These are phyloP conservation scores for Colletotrichum incanum DNA, from an alignment of 2,329 filamentous ascomycete species.

Conservation along the genomic window DNA sequence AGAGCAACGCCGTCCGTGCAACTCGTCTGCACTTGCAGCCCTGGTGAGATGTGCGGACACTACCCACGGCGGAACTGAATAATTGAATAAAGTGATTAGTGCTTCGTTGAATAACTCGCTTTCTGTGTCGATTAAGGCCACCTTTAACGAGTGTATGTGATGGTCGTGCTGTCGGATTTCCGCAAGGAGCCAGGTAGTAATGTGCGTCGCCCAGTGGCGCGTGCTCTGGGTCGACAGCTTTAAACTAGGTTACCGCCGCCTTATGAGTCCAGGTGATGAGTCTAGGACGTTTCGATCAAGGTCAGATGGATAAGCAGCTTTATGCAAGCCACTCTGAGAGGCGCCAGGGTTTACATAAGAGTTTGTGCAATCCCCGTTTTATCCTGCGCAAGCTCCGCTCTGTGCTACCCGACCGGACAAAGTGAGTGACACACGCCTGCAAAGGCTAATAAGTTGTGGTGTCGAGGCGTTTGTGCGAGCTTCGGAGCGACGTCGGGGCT, in stretches of 20 bases:
- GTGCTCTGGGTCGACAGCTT: conserved; percentile 7
- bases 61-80: neutral
- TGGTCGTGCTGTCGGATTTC: neutral
- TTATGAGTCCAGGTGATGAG: conserved; percentile 27
- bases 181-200: neutral
- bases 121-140: conserved; percentile 7
- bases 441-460: conserved; percentile 32
- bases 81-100: conserved; percentile 9
- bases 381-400: conserved; percentile 4
- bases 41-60: neutral
- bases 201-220: neutral
- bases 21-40: neutral
- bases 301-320: conserved; percentile 37
- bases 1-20: conserved; percentile 1
- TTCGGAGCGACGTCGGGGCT: conserved; percentile 42
- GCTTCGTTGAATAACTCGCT: neutral
- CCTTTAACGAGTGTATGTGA: neutral
- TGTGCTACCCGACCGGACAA: conserved; percentile 5
- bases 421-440: conserved; percentile 23
- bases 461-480: conserved; percentile 37
- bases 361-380: conserved; percentile 29
- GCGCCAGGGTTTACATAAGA: conserved; percentile 32
- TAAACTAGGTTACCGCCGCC: conserved; percentile 37
- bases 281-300: conserved; percentile 32
- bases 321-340: conserved; percentile 20